phyloP scores from a whole-genome alignment of 192 early-diverging fungal genomes.

The Thamnidium elegans region DNA sequence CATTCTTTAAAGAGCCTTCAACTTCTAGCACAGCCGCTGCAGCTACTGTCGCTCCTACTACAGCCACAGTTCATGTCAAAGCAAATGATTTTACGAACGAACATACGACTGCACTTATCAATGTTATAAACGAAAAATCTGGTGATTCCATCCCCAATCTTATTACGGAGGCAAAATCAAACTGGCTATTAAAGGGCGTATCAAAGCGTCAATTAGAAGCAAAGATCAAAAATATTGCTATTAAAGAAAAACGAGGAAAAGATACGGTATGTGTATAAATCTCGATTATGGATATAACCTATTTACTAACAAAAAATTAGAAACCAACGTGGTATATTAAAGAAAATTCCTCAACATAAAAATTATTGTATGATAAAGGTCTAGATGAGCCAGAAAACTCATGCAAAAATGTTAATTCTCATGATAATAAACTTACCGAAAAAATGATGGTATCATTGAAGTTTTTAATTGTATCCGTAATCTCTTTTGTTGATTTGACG shows the following conservation, averaged over 20 bases:
- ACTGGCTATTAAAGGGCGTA: conserved; percentile 21
- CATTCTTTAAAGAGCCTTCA: conserved; percentile 14
- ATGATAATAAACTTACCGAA: too few relatives aligned
- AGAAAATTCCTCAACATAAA: conserved; percentile 7
- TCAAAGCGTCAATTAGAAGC: conserved; percentile 33
- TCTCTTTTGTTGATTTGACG: too few relatives aligned
- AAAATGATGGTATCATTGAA: too few relatives aligned
- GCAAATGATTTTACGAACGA: conserved; percentile 12
- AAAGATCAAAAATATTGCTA: conserved; percentile 31
- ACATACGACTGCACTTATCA: conserved; percentile 23
- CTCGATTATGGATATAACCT: neutral
- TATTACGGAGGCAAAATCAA: conserved; percentile 31
- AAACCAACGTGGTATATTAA: conserved; percentile 26
- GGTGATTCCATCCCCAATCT: conserved; percentile 21
- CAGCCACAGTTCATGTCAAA: neutral
- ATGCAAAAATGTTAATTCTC: too few relatives aligned
- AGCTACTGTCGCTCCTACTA: neutral
- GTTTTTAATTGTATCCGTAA: too few relatives aligned
- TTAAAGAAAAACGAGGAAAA: conserved; percentile 36
- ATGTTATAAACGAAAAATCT: conserved; percentile 23
- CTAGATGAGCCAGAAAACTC: too few relatives aligned
- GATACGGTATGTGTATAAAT: conserved; percentile 29
- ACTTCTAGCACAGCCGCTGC: neutral
- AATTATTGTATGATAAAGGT: conserved; percentile 1
- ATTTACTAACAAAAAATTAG: conserved; percentile 3